Evolutionary conservation across 208 protist genomes (phyloP), one percentile per base, ranked within the genome.

Genomic region (Trypanosoma boissoni): DNA sequence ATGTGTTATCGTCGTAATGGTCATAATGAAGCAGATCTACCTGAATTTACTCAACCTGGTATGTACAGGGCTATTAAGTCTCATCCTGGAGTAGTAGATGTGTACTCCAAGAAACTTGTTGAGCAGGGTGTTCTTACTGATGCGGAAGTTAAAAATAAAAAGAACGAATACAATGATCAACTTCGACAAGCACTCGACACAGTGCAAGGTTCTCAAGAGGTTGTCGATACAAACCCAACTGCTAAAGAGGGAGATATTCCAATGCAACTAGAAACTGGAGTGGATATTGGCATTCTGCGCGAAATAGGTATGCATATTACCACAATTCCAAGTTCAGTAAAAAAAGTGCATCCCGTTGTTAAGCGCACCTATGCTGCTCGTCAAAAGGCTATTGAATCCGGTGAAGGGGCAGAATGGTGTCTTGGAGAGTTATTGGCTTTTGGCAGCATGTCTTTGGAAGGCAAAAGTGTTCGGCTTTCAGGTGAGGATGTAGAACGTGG

Each of bases 401-500:
- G 86, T 24, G 65, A 92, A 24, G 86, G 77, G 23, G 74, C 96
- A 18, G 95, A 98, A 78, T 98, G 97, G 97, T 97, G 86, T 60
- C 83, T 89, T n/a, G 97, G 73, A 21, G 97, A 99, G 76, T 71
- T 94, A 44, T 73, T 99, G 21, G 97, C 97, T 21, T 93, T 98
- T 55, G 97, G 88, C 29, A 91, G 96, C 2, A 65, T 98, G 6
- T 74, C 98, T 2, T 62, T 92, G 18, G 92, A 99, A 58, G 95
- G 95, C 42, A 78, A 85, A 53, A 93, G 90, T 44, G 88, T 99
- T 1, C 96, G 98, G 26, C 55, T 98, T 12, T 88, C 83, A 24
- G 94, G 92, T 28, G 94, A 98, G 80, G 98, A 99, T 76, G 95
- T 98, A n/a, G 97, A 99, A 81, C 87, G 98, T 48, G 98, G 98